Conservation (phyloP, 805 yeast genomes). For the Candida ipomoeae region DNA sequence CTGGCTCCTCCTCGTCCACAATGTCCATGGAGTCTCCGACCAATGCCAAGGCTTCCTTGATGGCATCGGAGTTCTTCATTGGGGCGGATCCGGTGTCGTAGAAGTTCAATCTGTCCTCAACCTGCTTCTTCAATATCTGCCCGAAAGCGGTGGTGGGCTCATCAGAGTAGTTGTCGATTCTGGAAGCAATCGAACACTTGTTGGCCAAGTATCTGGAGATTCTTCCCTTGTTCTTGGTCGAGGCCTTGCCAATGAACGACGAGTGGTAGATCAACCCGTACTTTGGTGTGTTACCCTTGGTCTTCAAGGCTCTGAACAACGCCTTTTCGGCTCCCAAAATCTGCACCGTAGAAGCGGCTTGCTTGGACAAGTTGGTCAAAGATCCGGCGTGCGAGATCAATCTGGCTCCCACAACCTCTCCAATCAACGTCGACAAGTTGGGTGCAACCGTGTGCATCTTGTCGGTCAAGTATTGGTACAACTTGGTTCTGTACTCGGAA, state of each 20-base stretch:
- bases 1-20: constrained; percentile 12
- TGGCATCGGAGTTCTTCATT: constrained; percentile 92
- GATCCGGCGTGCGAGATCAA: constrained; percentile 97
- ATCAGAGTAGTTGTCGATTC: constrained; percentile 96
- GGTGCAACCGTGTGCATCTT: constrained; percentile 99
- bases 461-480: constrained; percentile 83
- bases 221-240: constrained; percentile 98
- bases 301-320: constrained; percentile 94
- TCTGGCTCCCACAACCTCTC: constrained; percentile 98
- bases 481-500: constrained; percentile 81
- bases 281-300: constrained; percentile 98
- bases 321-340: constrained; percentile 99
- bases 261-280: constrained; percentile 97
- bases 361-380: constrained; percentile 88
- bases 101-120: constrained; percentile 93
- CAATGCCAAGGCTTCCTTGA: constrained; percentile 82
- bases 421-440: constrained; percentile 70
- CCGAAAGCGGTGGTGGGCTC: constrained; percentile 91
- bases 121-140: constrained; percentile 87
- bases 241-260: constrained; percentile 94
- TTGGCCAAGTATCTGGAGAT: constrained; percentile 97
- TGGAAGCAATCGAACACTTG: constrained; percentile 98
- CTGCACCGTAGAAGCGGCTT: constrained; percentile 98
- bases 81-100: constrained; percentile 97
- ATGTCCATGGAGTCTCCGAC: constrained; percentile 39